Conservation (phyloP, 2,329 filamentous ascomycete genomes). For the Trichocomaceae sp. region DNA sequence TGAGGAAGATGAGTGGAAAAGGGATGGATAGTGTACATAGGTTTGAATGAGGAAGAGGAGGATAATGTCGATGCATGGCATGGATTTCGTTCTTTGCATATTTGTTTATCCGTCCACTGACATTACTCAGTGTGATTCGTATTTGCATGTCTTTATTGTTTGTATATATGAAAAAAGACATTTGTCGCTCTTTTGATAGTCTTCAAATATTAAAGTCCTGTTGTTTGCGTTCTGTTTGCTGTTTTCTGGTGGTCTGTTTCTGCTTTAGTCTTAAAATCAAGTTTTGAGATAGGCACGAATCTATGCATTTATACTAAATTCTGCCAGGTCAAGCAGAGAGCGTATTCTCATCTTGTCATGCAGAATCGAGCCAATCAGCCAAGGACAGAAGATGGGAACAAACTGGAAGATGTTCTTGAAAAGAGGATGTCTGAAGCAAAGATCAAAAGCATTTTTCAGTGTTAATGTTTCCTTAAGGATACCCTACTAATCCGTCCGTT, state of each 20-base stretch:
- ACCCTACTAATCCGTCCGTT: too few relatives aligned
- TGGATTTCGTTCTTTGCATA: conserved; percentile 1
- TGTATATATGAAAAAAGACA: background rate
- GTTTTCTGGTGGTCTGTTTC: background rate
- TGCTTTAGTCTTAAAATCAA: background rate
- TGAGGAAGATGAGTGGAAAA: background rate
- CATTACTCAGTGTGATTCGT: background rate
- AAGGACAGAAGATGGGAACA: too few relatives aligned
- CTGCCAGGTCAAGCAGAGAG: too few relatives aligned
- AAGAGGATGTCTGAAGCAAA: too few relatives aligned
- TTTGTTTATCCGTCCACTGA: background rate
- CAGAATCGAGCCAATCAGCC: too few relatives aligned
- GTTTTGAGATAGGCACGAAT: background rate
- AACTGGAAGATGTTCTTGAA: too few relatives aligned
- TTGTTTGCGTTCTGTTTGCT: background rate
- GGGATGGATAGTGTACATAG: background rate
- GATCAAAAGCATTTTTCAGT: too few relatives aligned
- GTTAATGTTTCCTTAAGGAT: too few relatives aligned
- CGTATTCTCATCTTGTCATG: too few relatives aligned
- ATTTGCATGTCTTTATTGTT: background rate
- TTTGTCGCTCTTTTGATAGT: background rate
- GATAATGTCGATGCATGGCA: background rate
- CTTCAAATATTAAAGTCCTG: background rate
- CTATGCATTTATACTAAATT: background rate
- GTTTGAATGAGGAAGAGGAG: background rate